phyloP scores from a whole-genome alignment of 805 yeast genomes.

The Grigorovia humatica region DNA sequence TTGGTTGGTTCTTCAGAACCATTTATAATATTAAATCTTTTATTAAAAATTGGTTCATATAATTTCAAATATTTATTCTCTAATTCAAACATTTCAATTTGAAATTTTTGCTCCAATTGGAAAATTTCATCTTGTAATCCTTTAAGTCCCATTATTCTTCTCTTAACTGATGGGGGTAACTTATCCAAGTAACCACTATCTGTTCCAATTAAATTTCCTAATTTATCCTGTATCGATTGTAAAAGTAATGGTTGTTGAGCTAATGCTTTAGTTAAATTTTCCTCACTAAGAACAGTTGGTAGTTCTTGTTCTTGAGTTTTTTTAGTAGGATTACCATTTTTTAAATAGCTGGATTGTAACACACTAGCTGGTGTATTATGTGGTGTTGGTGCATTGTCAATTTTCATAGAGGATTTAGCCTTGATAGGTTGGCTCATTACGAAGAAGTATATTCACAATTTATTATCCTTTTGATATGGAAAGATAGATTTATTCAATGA shows the following conservation, averaged over 20 bases:
- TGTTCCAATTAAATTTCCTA: slow-evolving; percentile 74
- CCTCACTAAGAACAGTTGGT: slow-evolving; percentile 67
- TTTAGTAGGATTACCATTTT: slow-evolving; percentile 43
- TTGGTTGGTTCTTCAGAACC: slow-evolving; percentile 71
- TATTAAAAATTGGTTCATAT: slow-evolving; percentile 66
- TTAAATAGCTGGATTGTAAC: slow-evolving; percentile 55
- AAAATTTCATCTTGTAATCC: slow-evolving; percentile 70
- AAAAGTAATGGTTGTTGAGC: slow-evolving; percentile 60
- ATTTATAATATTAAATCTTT: slow-evolving; percentile 58
- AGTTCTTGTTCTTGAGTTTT: slow-evolving; percentile 17
- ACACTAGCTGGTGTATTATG: slow-evolving; percentile 95
- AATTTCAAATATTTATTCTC: slow-evolving; percentile 68
- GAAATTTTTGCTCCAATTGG: slow-evolving; percentile 82
- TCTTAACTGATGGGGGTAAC: slow-evolving; percentile 62
- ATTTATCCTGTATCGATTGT: slow-evolving; percentile 81
- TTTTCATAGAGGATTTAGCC: slow-evolving; percentile 48
- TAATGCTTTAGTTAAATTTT: slow-evolving; percentile 39
- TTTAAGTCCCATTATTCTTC: slow-evolving; percentile 74
- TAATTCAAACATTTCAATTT: slow-evolving; percentile 73
- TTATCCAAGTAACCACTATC: slow-evolving; percentile 77
- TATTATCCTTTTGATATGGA: neutral
- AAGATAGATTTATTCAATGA: neutral
- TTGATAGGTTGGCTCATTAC: slow-evolving; percentile 82
- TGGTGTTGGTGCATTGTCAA: slow-evolving; percentile 93
- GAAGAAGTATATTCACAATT: neutral